Base-by-base conservation (phyloP, 306 rosid species). In the Quercus berberidifolia region DNA sequence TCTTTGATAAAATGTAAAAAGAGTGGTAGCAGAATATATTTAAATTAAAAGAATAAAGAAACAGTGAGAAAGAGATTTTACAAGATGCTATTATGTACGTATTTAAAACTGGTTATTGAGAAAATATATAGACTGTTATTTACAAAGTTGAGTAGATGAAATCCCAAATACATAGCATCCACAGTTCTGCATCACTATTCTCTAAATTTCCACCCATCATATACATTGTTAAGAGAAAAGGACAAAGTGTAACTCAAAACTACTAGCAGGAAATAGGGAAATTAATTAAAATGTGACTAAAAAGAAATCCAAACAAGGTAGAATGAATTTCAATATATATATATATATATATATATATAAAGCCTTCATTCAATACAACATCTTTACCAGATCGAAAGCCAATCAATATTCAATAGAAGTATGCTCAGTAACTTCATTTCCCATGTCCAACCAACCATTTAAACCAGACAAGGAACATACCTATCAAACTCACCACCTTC, bases 81-180 rank as follows among this genome's bases (percentile, higher is more conserved):
- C 26, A 84, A 5, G 73, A 82, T 67, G 73, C 83, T 83, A 80
- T 89, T 85, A 91, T 88, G 85, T 94, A 92, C 93, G 80, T 41
- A 68, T 31, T 79, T 79, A 77, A 54, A 85, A 83, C 87, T 82
- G 85, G 77, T 87, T 87, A 89, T 82, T 87, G 81, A 9, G 51
- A 82, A 82, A 82, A 87, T 75, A 57, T 78, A 38, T 58, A 49
- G 72, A 82, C 72, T 55, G 82, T 82, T 86, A 91, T 92, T 87
- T 90, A 94, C 98, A 94, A 69, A 77, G 86, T 77, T 76, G 68
- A 78, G 85, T 81, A 69, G 74, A 77, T 76, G 80, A 85, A 88
- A 85, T 30, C 82, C 83, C 68, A 75, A 33, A 0, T 33, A 70
- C 72, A 63, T 46, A 57, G 67, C 75, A 89, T 81, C 85, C 80